phyloP scores from a whole-genome alignment of 148 eudicot genomes.

The Dysphania ambrosioides region DNA sequence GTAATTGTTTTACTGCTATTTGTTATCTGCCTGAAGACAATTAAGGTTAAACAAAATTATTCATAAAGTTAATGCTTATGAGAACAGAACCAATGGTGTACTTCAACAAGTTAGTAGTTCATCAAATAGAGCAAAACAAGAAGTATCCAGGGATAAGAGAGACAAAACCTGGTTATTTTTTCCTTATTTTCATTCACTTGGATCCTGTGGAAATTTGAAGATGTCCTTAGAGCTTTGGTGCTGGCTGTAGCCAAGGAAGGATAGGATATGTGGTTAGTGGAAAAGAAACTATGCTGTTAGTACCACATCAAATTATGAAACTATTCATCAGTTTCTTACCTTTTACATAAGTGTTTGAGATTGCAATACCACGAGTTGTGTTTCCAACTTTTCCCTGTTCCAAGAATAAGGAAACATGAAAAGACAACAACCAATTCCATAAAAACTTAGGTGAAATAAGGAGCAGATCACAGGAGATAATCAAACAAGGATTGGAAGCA shows the following conservation, averaged over 20 bases:
- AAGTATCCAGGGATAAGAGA: background rate
- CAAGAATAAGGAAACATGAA: background rate
- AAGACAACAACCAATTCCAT: background rate
- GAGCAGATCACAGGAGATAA: background rate
- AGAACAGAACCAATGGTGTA: background rate
- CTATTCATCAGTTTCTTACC: constrained; percentile 19
- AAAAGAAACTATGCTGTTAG: constrained; percentile 13
- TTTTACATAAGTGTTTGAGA: constrained; percentile 22
- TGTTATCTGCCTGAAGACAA: constrained; percentile 33
- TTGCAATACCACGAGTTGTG: constrained; percentile 7
- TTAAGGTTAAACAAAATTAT: constrained; percentile 1
- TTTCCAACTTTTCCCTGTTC: constrained; percentile 22
- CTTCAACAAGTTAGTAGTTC: background rate
- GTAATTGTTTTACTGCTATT: constrained; percentile 34
- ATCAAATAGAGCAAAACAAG: background rate
- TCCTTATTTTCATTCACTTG: constrained; percentile 30
- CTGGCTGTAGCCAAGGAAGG: constrained; percentile 22
- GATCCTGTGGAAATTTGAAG: constrained; percentile 34
- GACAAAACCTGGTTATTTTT: constrained; percentile 34
- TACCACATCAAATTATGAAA: background rate
- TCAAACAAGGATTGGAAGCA: background rate
- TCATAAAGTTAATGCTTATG: background rate
- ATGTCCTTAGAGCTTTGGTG: constrained; percentile 34
- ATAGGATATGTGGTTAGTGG: background rate
- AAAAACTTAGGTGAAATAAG: background rate